Evolutionary conservation across 116 monocot species (phyloP).

Genomic region (Iris pallida): DNA sequence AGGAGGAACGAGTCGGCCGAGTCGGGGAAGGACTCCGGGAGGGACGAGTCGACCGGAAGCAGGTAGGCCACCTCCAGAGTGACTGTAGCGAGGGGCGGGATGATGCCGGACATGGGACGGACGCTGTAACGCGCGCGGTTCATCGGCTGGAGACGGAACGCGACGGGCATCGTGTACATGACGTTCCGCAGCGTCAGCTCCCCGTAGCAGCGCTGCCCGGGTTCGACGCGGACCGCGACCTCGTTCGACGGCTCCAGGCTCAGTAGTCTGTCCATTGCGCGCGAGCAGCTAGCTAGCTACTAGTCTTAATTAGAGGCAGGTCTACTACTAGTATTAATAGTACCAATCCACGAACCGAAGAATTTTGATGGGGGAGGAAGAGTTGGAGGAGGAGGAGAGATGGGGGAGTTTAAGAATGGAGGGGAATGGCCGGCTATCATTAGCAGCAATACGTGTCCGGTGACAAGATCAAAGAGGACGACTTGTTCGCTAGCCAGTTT

Average conservation of each 20-base stretch:
- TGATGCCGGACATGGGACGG: conserved; percentile 49
- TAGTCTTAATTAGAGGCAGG: too few relatives aligned
- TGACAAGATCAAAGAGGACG: too few relatives aligned
- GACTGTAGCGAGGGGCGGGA: conserved; percentile 40
- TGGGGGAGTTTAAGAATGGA: not conserved
- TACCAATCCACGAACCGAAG: too few relatives aligned
- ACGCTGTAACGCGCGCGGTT: conserved; percentile 26
- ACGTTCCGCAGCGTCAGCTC: conserved; percentile 50
- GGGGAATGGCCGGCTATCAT: not conserved
- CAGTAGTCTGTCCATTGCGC: conserved; percentile 50
- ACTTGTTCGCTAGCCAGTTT: too few relatives aligned
- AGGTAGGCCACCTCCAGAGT: conserved; percentile 37
- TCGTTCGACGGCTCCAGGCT: conserved; percentile 46
- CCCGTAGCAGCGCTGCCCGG: conserved; percentile 34
- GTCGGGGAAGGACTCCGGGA: conserved; percentile 26
- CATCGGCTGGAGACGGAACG: conserved; percentile 44
- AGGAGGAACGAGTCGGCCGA: conserved; percentile 23
- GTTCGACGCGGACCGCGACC: conserved; percentile 35
- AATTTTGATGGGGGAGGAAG: not conserved
- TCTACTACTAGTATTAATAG: too few relatives aligned
- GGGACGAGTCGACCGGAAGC: conserved; percentile 26
- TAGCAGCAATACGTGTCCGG: too few relatives aligned
- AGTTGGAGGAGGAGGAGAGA: not conserved
- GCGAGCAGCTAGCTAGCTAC: too few relatives aligned
- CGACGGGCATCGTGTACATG: conserved; percentile 74